phyloP scores from a whole-genome alignment of 129 eudicot species.

The Saposhnikovia divaricata region DNA sequence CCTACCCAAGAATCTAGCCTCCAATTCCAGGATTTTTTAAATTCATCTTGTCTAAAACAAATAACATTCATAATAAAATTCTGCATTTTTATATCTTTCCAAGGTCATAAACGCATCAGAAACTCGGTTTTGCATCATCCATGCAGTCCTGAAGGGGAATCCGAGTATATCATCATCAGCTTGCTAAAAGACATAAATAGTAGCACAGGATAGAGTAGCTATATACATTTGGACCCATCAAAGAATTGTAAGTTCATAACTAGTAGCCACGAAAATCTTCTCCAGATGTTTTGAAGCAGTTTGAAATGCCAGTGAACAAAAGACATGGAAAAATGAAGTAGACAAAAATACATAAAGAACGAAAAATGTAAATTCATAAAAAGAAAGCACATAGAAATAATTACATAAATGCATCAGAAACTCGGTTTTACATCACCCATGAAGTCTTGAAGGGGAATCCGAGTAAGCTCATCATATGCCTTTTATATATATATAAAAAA shows the following conservation, averaged over 20 bases:
- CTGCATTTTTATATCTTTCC: background rate
- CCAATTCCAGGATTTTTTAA: background rate
- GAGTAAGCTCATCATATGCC: constrained; percentile 43
- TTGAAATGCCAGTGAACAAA: background rate
- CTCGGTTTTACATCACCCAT: constrained; percentile 77
- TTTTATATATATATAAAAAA: background rate
- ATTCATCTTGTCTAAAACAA: background rate
- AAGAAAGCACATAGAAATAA: background rate
- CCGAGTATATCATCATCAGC: constrained; percentile 50
- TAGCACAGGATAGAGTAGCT: background rate
- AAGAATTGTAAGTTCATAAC: background rate
- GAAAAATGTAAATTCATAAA: background rate
- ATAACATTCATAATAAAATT: background rate
- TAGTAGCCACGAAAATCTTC: background rate
- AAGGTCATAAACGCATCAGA: constrained; percentile 30
- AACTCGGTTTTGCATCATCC: constrained; percentile 57
- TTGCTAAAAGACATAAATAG: background rate
- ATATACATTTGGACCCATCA: background rate
- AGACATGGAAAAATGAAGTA: background rate
- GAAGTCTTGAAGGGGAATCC: constrained; percentile 67
- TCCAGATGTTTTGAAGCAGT: background rate
- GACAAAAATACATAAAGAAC: background rate
- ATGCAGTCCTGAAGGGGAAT: constrained; percentile 63
- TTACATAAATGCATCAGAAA: constrained; percentile 43
- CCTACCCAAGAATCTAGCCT: background rate